phyloP scores from a whole-genome alignment of 306 rosid genomes.

The Cucurbita pepo region DNA sequence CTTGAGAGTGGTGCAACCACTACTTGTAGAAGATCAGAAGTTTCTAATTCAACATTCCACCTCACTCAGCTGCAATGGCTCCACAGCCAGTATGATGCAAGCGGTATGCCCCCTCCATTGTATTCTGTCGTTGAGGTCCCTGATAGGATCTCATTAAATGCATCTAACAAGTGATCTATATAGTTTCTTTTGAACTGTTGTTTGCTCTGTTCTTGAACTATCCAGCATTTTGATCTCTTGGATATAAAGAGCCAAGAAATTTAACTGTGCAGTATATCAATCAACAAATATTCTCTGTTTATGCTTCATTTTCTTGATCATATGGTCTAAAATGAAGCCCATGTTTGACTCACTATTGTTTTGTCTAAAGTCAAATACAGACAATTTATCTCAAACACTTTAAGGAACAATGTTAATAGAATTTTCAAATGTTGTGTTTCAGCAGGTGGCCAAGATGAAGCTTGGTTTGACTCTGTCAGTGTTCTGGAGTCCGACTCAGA shows the following conservation, averaged over 20 bases:
- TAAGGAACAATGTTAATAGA: no score
- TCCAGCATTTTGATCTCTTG: no score
- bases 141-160: background rate
- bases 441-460: conserved; percentile 59
- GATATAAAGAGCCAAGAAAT: no score
- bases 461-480: conserved; percentile 71
- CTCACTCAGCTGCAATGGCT: conserved; percentile 80
- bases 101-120: conserved; percentile 17
- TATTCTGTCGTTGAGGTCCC: background rate
- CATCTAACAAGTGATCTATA: background rate
- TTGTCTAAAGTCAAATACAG: no score
- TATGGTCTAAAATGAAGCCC: no score
- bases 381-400: no score
- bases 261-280: no score
- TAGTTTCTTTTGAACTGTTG: background rate
- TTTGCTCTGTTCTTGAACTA: background rate
- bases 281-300: no score
- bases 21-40: conserved; percentile 58
- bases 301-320: no score
- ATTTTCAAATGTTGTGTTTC: background rate
- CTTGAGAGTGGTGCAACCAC: conserved; percentile 56
- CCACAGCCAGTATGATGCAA: conserved; percentile 46
- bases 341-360: no score
- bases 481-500: conserved; percentile 82
- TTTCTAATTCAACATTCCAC: conserved; percentile 49